phyloP scores from a whole-genome alignment of 495 filamentous ascomycete species.

The Xylaria telfairii region DNA sequence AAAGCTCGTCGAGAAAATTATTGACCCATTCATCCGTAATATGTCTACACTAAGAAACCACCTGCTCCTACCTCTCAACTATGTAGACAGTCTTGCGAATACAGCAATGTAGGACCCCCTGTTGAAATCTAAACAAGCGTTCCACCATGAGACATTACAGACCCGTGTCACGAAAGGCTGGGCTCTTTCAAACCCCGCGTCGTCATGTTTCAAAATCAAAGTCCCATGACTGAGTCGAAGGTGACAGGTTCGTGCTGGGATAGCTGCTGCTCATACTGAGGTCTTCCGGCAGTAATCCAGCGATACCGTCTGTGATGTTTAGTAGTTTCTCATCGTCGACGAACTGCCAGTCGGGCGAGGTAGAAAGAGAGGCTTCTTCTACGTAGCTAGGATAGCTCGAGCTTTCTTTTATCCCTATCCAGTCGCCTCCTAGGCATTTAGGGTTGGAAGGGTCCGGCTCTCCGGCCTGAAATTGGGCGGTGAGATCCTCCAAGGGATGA shows the following conservation, averaged over 20 bases:
- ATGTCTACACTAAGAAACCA: background rate
- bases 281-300: background rate
- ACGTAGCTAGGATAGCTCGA: background rate
- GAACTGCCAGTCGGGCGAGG: background rate
- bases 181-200: background rate
- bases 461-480: background rate
- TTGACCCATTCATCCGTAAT: background rate
- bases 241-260: background rate
- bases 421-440: background rate
- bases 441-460: too few relatives aligned
- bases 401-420: background rate
- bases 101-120: background rate
- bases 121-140: background rate
- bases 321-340: background rate
- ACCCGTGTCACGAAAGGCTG: background rate
- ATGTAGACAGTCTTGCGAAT: background rate
- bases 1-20: background rate
- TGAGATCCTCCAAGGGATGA: slow-evolving; percentile 28
- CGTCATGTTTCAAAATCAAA: background rate
- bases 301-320: background rate
- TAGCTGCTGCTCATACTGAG: background rate
- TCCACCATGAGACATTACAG: background rate
- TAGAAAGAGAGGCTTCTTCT: background rate
- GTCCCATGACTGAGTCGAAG: background rate
- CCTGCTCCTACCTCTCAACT: background rate